Base-by-base conservation (phyloP, 345 rosid species). In the Geranium brycei region DNA sequence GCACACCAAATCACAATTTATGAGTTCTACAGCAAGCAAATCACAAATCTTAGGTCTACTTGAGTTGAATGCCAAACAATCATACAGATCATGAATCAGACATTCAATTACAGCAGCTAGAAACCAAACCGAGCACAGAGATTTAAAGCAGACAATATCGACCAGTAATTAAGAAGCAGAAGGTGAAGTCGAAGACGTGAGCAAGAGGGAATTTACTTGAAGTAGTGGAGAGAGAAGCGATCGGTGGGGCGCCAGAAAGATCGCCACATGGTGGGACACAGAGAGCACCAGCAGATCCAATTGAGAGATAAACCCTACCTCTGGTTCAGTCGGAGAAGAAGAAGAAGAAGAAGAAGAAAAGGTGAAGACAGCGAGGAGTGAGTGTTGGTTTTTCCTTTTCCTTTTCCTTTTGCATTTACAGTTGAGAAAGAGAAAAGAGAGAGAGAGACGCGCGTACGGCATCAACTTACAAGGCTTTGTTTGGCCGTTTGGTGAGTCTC, bases 211-310 rank as follows among this genome's bases (percentile, higher is more conserved):
- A 58, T 23, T 66, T 69, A 79, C 87, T 66, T 79, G 75, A 83
- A 79, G 66, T 81, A 72, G 18, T 72, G 85, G 18, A 79, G 75
- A 62, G 88, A 81, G 71, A 81, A 83, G 67, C 88, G 80, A 74
- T 81, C 79, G 63, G 71, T 41, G 69, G 88, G 79, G 65, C 80
- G 81, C 80, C 85, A 73, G 32, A 81, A 57, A 51, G 76, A 77
- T 41, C 76, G 76, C 85, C 85, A 76, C 81, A 76, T 70, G 57
- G 66, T 59, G 28, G 19, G 12, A 28, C 4, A 8, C 61, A 13
- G 10, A 31, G 31, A 23, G 28, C n/a, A 11, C 61, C 5, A 19
- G 28, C 61, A 19, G 61, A 59, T 59, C 61, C 16, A 59, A 17
- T 23, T 31, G 35, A 19, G 32, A 19, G 31, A 19, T 59, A 6